Percentiles rank a stretch among this genome's conserved stretches.
Conservation (phyloP, 2,329 filamentous ascomycete species). For the Cladosporium austrohemisphaericum region DNA sequence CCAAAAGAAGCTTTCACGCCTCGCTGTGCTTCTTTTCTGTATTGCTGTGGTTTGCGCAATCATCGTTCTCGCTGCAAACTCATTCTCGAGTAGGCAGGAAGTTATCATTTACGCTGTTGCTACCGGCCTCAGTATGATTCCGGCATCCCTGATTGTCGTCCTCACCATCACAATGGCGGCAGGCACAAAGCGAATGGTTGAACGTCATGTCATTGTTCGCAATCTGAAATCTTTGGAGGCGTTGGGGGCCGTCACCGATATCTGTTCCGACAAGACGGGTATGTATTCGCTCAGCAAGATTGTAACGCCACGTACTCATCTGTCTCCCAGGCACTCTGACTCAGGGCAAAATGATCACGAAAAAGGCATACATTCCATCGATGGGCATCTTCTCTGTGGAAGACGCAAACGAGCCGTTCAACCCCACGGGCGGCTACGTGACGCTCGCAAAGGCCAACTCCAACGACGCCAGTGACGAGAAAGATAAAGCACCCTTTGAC, state of each 20-base stretch:
- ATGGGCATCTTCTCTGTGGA: slow-evolving; percentile 60
- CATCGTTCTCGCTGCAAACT: slow-evolving; percentile 64
- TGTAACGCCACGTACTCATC: not conserved
- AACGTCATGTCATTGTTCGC: slow-evolving; percentile 62
- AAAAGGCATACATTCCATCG: slow-evolving; percentile 58
- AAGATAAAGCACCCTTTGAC: not conserved
- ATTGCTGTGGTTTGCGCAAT: slow-evolving; percentile 68
- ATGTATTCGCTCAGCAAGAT: not conserved
- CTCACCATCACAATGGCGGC: slow-evolving; percentile 47
- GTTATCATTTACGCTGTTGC: slow-evolving; percentile 65
- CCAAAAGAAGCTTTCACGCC: slow-evolving; percentile 79
- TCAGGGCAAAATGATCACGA: slow-evolving; percentile 59
- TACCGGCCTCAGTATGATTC: slow-evolving; percentile 59
- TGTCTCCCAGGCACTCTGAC: slow-evolving; percentile 44
- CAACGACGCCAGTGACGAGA: not conserved
- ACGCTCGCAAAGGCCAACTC: slow-evolving; percentile 14
- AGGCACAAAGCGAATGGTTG: slow-evolving; percentile 61
- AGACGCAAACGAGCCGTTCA: slow-evolving; percentile 53
- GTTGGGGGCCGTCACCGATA: slow-evolving; percentile 61
- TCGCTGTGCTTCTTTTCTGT: slow-evolving; percentile 75
- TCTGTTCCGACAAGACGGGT: slow-evolving; percentile 67
- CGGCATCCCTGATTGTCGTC: slow-evolving; percentile 46
- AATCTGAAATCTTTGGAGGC: slow-evolving; percentile 65
- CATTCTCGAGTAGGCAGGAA: slow-evolving; percentile 48
- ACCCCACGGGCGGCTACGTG: slow-evolving; percentile 62